Evolutionary conservation across 106 monocot species (phyloP), one percentile per base, ranked within the genome.

Genomic region (Vanilla planifolia): DNA sequence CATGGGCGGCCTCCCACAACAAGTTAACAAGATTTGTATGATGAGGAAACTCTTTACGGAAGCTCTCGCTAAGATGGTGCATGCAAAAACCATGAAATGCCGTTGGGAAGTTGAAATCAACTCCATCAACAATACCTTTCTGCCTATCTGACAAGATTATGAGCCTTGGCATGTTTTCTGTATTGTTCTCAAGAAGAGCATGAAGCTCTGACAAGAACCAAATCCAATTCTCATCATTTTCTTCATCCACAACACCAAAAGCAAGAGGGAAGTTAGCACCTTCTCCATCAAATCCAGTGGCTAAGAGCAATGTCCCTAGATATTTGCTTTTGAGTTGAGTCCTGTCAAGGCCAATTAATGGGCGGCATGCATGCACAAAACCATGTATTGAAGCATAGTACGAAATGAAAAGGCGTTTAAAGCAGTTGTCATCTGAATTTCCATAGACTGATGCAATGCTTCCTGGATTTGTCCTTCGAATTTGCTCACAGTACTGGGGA

Each of bases 31-130:
- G 84, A 62, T 76, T 72, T 8, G 78, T 33, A 51, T 96, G 87
- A 47, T 96, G 87, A 67, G 61, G 90, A 53, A 90, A 96, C 71
- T 96, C 90, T 44, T 96, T 96, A 35, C 75, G 70, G 74, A 96
- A 96, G 57, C 76, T 84, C 30, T 96, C 95, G 33, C 76, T 87
- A 43, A 96, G 80, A 65, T 87, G 84, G 60, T 80, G 86, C 95
- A 96, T 96, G 62, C 95, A 96, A 32, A 68, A 90, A 9, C 95
- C 95, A 74, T 96, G 95, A 66, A 96, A 96, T 11, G 95, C 95
- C 3, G 95, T 96, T 0, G 95, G 95, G 67, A 96, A 96, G 63
- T 90, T 96, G 63, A 81, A 84, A 29, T 96, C 95, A 3, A 96
- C 95, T 26, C 95, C 95, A 57, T 96, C 90, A 6, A 79, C 71